Evolutionary conservation across 2,329 filamentous ascomycete genomes (phyloP).

Genomic region (Sporothrix pallida): DNA sequence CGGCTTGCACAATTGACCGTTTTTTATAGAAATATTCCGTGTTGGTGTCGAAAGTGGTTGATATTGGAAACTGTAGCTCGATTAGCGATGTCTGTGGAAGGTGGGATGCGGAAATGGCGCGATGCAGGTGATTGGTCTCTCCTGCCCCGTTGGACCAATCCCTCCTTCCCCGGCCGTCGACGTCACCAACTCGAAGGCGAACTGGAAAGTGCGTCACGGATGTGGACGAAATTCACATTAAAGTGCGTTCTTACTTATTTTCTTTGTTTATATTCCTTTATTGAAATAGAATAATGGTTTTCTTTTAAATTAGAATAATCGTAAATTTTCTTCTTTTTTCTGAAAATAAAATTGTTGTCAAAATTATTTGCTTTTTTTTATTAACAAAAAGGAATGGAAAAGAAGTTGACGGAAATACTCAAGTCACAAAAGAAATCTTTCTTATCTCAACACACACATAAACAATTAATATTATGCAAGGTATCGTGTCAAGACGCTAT

Average conservation of each 20-base stretch:
- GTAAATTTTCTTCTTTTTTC: too few species aligned
- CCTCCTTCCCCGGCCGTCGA: background rate
- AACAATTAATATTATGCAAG: constrained; percentile 13
- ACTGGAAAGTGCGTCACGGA: background rate
- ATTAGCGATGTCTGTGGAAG: constrained; percentile 13
- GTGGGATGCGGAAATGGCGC: constrained; percentile 2
- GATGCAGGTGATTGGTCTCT: constrained; percentile 15
- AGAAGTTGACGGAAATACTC: too few species aligned
- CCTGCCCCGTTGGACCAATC: background rate
- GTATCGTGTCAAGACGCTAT: background rate
- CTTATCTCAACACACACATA: background rate
- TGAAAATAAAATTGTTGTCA: too few species aligned
- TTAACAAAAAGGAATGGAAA: too few species aligned
- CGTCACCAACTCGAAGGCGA: constrained; percentile 6
- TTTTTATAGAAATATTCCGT: background rate
- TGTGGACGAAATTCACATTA: background rate
- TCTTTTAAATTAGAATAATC: too few species aligned
- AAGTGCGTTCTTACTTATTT: too few species aligned
- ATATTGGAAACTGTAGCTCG: background rate
- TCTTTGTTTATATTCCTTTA: too few species aligned
- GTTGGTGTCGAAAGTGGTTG: background rate
- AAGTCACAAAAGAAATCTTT: too few species aligned
- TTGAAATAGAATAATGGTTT: too few species aligned
- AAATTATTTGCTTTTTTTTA: too few species aligned
- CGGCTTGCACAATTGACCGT: too few species aligned